Base-by-base conservation (phyloP, 805 yeast genomes). In the Sugiyamaella smithiae region DNA sequence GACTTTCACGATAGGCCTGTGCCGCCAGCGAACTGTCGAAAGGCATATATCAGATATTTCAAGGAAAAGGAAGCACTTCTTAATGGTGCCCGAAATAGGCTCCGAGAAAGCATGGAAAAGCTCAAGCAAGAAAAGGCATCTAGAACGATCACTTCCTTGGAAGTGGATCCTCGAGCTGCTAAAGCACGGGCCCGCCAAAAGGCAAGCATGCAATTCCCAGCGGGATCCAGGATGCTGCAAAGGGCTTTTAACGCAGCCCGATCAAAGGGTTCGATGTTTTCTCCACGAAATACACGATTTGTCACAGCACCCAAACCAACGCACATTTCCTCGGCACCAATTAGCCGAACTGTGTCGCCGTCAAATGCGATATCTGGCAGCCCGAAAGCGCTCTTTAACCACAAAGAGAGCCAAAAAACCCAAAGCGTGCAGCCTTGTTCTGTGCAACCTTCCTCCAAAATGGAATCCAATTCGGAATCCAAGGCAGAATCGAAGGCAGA, bases 31-130 rank as follows among this genome's bases (percentile, higher is more conserved):
- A 33, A 57, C 12, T 65, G 49, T 52, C 52, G 66, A 5, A 45
- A 55, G n/a, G 49, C 63, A 2, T 70, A 66, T 41, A 31, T 28
- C 20, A 45, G 45, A 53, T 63, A 48, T 45, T 51, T 17, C 51
- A 66, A 55, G 52, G 78, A 72, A 47, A 78, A 73, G 43, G 72
- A 76, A 45, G 72, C 71, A 2, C 77, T 70, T 51, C 55, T 74
- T 49, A 72, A 71, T 40, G 68, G 70, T 8, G 77, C 74, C 44
- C 71, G 76, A 45, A 65, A 66, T 19, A 52, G 71, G 25, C 56
- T 67, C 20, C 54, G 63, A 5, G 55, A 54, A 19, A 59, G 59
- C 36, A 64, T 64, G 53, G 52, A 55, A 28, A 58, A 59, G 52
- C 50, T 54, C 50, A 53, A 57, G 22, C 29, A 53, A 43, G 62